Base-by-base conservation (phyloP, 208 protist genomes). In the Crithidia acanthocephali region DNA sequence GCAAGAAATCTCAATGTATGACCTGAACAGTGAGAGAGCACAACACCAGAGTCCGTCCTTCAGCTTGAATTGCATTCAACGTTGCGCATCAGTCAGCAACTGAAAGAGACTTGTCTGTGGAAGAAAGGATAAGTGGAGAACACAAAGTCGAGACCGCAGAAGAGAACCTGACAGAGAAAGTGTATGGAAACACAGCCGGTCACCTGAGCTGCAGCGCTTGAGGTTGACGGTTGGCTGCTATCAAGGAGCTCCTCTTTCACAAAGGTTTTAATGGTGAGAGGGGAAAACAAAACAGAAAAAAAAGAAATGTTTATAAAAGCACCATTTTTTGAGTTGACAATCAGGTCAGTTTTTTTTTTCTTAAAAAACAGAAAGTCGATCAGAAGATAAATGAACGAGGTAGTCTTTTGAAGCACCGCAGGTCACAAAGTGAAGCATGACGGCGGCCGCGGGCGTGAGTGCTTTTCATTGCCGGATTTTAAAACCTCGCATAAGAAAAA, bases 301-400 rank as follows among this genome's bases (percentile, higher is more conserved):
- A 74, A 56, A 66, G 4, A 72, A 65, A 68, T 35, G 22, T 28
- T 53, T 62, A 62, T 33, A 2, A 40, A 30, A 50, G n/a, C 16
- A 50, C 40, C 45, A 37, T 37, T 28, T 18, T 30, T 42, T 47
- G 48, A 23, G 15, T 8, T 60, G 8, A n/a, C n/a, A n/a, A n/a
- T n/a, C n/a, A n/a, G n/a, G n/a, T n/a, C n/a, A n/a, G n/a, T 45
- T 62, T 66, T 58, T 47, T 62, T 33, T 62, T 61, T 69, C 64
- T 68, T 68, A 32, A 32, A 51, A 40, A 25, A 69, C 35, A n/a
- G 6, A 30, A 28, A 9, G 51, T 53, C 25, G 16, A 37, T 30
- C 33, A 67, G 20, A 72, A 56, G 11, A 68, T 1, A 44, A 58
- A 2, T 52, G 5, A 50, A 45, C 63, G n/a, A 33, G 3, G 13